A percentile compares a stretch with the other conserved stretches of the same genome.
Evolutionary conservation across 2,329 filamentous ascomycete species (phyloP).

Genomic region (Magnaporthiopsis rhizophila): DNA sequence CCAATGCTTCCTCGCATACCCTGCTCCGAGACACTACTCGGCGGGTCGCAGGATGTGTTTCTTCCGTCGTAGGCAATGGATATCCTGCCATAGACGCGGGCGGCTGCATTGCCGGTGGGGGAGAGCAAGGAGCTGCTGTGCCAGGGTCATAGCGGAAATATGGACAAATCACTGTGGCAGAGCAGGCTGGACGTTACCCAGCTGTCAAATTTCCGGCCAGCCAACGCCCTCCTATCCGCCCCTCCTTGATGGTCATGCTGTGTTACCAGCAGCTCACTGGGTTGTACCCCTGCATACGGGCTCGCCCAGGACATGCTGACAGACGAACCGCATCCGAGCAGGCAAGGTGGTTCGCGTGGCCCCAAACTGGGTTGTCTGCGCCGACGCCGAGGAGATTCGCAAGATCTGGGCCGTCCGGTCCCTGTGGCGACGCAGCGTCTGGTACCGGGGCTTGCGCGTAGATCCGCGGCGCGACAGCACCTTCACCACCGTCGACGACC

Average conservation of each 20-base stretch:
- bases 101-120: neutral
- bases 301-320: neutral
- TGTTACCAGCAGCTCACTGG: neutral
- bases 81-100: neutral
- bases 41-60: neutral
- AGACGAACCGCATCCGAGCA: conserved; percentile 3
- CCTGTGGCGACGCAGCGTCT: conserved; percentile 15
- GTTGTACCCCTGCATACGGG: neutral
- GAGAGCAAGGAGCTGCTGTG: neutral
- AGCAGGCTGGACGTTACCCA: neutral
- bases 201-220: neutral
- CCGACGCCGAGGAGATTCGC: conserved; percentile 21
- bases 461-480: conserved; percentile 42
- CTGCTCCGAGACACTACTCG: no score
- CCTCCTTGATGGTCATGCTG: neutral
- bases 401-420: conserved; percentile 23
- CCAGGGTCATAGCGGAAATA: neutral
- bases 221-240: neutral
- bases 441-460: conserved; percentile 41
- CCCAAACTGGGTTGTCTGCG: conserved; percentile 21
- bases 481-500: conserved; percentile 39
- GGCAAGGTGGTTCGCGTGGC: conserved; percentile 21
- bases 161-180: neutral
- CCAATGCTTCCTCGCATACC: no score
- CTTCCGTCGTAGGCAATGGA: neutral